Conservation (phyloP, 345 rosid genomes). For the Rhodomyrtus tomentosa region DNA sequence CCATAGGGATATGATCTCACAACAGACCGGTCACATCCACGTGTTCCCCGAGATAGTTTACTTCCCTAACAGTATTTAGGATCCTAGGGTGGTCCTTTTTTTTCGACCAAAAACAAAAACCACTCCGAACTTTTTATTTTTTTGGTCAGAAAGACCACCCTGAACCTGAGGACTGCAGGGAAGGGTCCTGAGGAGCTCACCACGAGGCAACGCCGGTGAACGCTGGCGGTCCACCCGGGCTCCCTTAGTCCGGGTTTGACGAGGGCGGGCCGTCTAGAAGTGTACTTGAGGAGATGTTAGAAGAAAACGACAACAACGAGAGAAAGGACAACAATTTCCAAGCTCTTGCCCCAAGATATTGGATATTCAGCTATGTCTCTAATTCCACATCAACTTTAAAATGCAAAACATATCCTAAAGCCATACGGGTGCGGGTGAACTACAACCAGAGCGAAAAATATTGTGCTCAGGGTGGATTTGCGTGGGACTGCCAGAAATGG, state of each 20-base stretch:
- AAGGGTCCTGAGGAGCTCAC: neutral
- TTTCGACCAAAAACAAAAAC: too few species aligned
- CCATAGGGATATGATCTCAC: neutral
- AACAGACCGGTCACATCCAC: neutral
- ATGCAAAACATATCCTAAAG: too few species aligned
- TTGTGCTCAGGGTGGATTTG: neutral
- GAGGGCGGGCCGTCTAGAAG: neutral
- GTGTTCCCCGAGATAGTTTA: neutral
- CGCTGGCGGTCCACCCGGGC: neutral
- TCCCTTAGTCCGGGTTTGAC: neutral
- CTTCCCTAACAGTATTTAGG: neutral
- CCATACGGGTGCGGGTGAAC: too few species aligned
- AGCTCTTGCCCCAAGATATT: too few species aligned
- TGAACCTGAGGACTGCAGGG: neutral
- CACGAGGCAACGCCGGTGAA: neutral
- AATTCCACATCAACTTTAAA: too few species aligned
- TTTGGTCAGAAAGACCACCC: too few species aligned
- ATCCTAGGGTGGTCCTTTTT: too few species aligned
- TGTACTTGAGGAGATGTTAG: too few species aligned
- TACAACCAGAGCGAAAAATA: neutral
- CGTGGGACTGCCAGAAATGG: neutral
- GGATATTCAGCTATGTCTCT: too few species aligned
- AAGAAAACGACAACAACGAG: too few species aligned
- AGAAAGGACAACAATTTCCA: too few species aligned
- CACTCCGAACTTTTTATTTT: too few species aligned